Evolutionary conservation across 1,284 basidiomycete species (phyloP).

Genomic region (Violaceomyces palustris): DNA sequence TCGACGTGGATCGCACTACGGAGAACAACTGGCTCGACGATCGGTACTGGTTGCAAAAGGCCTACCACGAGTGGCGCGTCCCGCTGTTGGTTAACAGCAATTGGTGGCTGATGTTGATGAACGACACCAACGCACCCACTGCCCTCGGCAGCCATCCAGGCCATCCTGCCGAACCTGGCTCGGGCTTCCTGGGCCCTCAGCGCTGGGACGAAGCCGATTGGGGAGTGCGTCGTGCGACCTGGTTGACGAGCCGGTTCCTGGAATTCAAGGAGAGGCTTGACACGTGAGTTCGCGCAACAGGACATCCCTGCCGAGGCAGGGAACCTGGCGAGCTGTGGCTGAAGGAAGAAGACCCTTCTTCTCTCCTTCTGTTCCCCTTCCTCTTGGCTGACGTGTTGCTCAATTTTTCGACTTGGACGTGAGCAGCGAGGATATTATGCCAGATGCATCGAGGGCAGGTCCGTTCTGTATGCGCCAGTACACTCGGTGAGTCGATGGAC

Average conservation of each 20-base stretch:
- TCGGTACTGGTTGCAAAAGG: conserved; percentile 83
- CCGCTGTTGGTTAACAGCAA: conserved; percentile 88
- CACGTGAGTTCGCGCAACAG: conserved; percentile 58
- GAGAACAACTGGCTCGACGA: conserved; percentile 94
- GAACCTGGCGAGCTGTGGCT: no score
- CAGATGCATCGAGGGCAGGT: conserved; percentile 58
- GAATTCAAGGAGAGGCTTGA: conserved; percentile 71
- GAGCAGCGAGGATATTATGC: conserved; percentile 58
- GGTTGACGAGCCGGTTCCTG: conserved; percentile 71
- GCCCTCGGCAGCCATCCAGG: conserved; percentile 33
- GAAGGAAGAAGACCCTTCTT: no score
- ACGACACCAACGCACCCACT: conserved; percentile 57
- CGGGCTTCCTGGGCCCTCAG: conserved; percentile 17
- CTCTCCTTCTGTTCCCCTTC: conserved; percentile 1
- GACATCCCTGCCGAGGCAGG: no score
- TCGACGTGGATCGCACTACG: conserved; percentile 76
- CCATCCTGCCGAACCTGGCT: conserved; percentile 41
- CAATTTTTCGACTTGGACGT: no score
- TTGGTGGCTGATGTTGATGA: conserved; percentile 86
- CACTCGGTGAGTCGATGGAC: conserved; percentile 54
- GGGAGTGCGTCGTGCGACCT: conserved; percentile 81
- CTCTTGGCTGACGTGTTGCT: not conserved
- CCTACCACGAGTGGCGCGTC: conserved; percentile 83
- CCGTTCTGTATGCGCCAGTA: conserved; percentile 62
- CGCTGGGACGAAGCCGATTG: conserved; percentile 58